Conservation (phyloP, 306 rosid genomes). For the Aeschynomene evenia region DNA sequence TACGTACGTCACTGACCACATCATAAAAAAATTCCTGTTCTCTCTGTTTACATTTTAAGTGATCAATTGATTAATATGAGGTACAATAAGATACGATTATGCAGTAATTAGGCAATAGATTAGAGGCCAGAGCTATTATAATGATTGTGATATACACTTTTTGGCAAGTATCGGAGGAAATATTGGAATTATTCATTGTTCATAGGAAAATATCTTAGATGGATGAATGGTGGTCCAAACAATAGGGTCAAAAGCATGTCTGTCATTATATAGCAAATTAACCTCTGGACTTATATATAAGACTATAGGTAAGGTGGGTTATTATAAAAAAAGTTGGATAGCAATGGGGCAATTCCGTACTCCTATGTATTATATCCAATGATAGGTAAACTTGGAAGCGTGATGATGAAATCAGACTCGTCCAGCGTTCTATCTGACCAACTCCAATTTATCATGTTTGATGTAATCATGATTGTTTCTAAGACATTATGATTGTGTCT, state of each 20-base stretch:
- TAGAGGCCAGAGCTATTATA: slow-evolving; percentile 8
- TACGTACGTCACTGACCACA: background rate
- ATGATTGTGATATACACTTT: slow-evolving; percentile 10
- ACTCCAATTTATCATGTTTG: slow-evolving; percentile 4
- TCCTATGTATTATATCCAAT: background rate
- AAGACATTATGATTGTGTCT: slow-evolving; percentile 29
- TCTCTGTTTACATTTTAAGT: slow-evolving; percentile 9
- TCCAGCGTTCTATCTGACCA: background rate
- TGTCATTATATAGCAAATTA: background rate
- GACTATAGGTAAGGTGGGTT: background rate
- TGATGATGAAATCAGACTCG: slow-evolving; percentile 8
- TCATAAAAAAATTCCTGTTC: background rate
- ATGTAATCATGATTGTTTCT: slow-evolving; percentile 25
- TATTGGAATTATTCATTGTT: background rate
- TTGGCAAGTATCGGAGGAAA: background rate
- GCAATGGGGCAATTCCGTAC: background rate
- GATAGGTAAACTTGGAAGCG: background rate
- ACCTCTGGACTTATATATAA: background rate
- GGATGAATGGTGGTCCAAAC: slow-evolving; percentile 10
- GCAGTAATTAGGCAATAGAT: slow-evolving; percentile 1
- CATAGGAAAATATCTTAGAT: background rate
- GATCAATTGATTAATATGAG: background rate
- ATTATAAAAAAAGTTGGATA: background rate
- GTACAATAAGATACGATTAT: background rate
- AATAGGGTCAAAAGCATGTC: background rate